A percentile compares a stretch with the other conserved stretches of the same genome.
These are phyloP conservation scores for Metschnikowia bowlesiae DNA, from an alignment of 805 yeast genomes.

Conservation along the genomic window DNA sequence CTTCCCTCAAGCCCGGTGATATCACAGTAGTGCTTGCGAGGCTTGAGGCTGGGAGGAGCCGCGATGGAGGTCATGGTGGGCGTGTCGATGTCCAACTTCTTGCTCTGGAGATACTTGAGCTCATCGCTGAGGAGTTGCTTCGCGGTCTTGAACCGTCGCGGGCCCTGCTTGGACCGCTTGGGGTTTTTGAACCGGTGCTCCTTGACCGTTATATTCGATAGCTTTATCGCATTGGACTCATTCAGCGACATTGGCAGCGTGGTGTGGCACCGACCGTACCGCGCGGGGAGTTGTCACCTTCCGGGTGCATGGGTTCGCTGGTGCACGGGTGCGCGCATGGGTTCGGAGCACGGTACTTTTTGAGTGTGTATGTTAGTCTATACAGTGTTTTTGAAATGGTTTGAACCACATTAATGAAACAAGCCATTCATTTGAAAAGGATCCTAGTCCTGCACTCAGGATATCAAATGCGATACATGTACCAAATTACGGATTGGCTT, in stretches of 20 bases:
- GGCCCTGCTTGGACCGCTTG: conserved; percentile 43
- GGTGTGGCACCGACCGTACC: neutral
- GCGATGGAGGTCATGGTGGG: conserved; percentile 67
- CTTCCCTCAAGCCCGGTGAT: conserved; percentile 81
- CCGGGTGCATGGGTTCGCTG: neutral
- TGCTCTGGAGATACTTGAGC: conserved; percentile 52
- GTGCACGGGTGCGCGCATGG: neutral
- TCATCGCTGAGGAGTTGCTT: conserved; percentile 78
- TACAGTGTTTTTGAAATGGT: too few relatives aligned
- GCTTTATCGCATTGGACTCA: conserved; percentile 19
- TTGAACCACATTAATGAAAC: too few relatives aligned
- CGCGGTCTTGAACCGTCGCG: conserved; percentile 65
- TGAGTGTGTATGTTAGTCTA: too few relatives aligned
- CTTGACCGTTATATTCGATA: conserved; percentile 37
- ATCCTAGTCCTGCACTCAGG: too few relatives aligned
- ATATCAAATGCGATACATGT: too few relatives aligned
- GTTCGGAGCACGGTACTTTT: too few relatives aligned
- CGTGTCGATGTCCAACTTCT: conserved; percentile 41
- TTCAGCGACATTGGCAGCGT: neutral
- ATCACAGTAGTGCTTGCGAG: conserved; percentile 84
- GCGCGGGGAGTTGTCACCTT: too few relatives aligned
- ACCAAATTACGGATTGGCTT: too few relatives aligned
- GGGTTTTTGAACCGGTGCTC: conserved; percentile 59
- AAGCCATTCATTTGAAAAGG: too few relatives aligned
- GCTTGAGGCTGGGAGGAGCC: conserved; percentile 85